These are phyloP conservation scores for Lipomyces mesembrius DNA, from an alignment of 805 yeast genomes.

Conservation along the genomic window DNA sequence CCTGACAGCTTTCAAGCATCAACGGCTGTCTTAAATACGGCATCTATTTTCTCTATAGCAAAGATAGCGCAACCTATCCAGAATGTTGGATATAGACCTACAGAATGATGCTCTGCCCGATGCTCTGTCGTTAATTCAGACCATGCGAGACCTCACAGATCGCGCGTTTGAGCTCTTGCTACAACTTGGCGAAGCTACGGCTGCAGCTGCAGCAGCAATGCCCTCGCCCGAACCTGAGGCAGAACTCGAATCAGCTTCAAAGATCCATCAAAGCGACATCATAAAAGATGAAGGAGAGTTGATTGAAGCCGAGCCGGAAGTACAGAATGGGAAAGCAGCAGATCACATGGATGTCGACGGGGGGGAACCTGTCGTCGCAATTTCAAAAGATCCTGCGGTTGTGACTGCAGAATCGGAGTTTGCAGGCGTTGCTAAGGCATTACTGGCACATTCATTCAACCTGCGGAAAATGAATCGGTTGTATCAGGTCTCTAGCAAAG, in stretches of 20 bases:
- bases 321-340: background rate
- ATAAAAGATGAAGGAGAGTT: background rate
- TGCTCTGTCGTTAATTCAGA: slow-evolving; percentile 6
- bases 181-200: slow-evolving; percentile 5
- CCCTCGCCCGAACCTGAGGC: slow-evolving; percentile 17
- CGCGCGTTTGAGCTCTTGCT: slow-evolving; percentile 13
- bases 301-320: background rate
- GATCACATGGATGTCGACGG: slow-evolving; percentile 9
- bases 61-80: background rate
- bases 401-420: slow-evolving; percentile 15
- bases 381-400: background rate
- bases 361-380: background rate
- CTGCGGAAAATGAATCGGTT: slow-evolving; percentile 18
- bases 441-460: slow-evolving; percentile 9
- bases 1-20: background rate
- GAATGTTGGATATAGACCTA: background rate
- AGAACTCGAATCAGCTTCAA: background rate
- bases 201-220: slow-evolving; percentile 17
- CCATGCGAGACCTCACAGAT: slow-evolving; percentile 22
- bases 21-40: too few species aligned
- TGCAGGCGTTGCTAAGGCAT: slow-evolving; percentile 11
- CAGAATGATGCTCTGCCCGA: slow-evolving; percentile 2
- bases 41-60: background rate
- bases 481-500: slow-evolving; percentile 7
- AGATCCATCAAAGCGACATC: background rate